phyloP scores from a whole-genome alignment of 805 yeast genomes.

The Komagataella pseudopastoris region DNA sequence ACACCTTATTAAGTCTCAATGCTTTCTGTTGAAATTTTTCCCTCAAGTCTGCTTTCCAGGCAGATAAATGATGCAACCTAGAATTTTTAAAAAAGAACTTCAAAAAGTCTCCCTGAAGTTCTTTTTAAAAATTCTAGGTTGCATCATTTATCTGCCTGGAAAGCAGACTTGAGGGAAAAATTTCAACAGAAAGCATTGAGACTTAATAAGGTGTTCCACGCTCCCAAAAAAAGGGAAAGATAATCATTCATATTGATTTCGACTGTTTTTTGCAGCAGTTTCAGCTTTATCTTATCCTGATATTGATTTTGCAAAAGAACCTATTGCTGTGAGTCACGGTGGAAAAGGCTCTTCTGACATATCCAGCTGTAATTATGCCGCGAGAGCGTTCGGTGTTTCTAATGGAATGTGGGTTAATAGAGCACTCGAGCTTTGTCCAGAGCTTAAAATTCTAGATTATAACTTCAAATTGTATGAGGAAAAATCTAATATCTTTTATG shows the following conservation, averaged over 20 bases:
- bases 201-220: constrained; percentile 2
- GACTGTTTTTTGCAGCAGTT: constrained; percentile 92
- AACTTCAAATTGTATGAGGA: constrained; percentile 63
- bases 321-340: constrained; percentile 54
- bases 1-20: constrained; percentile 10
- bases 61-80: constrained; percentile 75
- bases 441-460: constrained; percentile 49
- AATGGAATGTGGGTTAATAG: constrained; percentile 85
- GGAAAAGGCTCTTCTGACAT: constrained; percentile 51
- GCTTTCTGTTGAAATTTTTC: constrained; percentile 42
- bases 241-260: constrained; percentile 75
- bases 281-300: constrained; percentile 50
- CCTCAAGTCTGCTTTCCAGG: constrained; percentile 71
- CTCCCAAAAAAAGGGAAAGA: constrained; percentile 7
- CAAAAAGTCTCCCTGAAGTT: constrained; percentile 51
- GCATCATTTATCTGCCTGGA: constrained; percentile 85
- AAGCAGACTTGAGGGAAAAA: constrained; percentile 51
- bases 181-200: constrained; percentile 37
- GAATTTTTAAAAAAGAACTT: constrained; percentile 65
- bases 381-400: constrained; percentile 60
- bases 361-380: constrained; percentile 86
- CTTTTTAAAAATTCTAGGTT: constrained; percentile 75
- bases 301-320: constrained; percentile 27
- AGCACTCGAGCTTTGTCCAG: constrained; percentile 52
- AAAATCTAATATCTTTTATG: constrained; percentile 52